Base-by-base conservation (phyloP, 371 early-diverging fungal genomes). In the Haplosporangium sp. region DNA sequence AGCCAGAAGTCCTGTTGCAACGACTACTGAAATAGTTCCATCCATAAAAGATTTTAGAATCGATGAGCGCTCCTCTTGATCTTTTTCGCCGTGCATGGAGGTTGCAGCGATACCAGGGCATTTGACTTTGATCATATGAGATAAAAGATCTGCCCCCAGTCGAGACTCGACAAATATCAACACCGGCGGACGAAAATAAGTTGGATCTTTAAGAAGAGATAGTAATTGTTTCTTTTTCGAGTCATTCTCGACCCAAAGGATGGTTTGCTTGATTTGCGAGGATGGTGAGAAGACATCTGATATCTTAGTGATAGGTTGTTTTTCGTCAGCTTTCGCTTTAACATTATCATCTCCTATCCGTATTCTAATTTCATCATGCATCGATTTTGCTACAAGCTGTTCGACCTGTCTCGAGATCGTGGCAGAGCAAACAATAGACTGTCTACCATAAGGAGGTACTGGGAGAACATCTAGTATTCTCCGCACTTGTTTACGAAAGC, bases 231-330 rank as follows among this genome's bases (percentile, higher is more conserved):
- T 91, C 63, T 87, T 84, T 72, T 91, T 91, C 53, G 88, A 88
- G 4, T 78, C 82, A 65, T 90, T 89, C 44, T 90, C 90, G 1
- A 91, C 89, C 91, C 91, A 91, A 38, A 91, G 60, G 27, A 91
- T 68, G 0, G 91, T 91, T 62, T 91, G 91, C 40, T 87, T 86
- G 67, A 91, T 87, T 42, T 83, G 64, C 38, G 83, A 77, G 13
- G 70, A 72, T n/a, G 85, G 78, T 35, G 83, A 82, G 47, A 75
- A 72, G 1, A 71, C 64, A 17, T 72, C 69, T 0, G 61, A 39
- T 19, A 62, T 27, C 35, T 42, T 50, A 45, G 48, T n/a, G 47
- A 15, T 17, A 20, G 10, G 58, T 27, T 10, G 50, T 56, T n/a
- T 47, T 10, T 37, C 40, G 35, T 44, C 45, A 0, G 38, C 37